Evolutionary conservation across 192 early-diverging fungal genomes (phyloP), one percentile per base, ranked within the genome.

Genomic region (Mortierella antarctica): DNA sequence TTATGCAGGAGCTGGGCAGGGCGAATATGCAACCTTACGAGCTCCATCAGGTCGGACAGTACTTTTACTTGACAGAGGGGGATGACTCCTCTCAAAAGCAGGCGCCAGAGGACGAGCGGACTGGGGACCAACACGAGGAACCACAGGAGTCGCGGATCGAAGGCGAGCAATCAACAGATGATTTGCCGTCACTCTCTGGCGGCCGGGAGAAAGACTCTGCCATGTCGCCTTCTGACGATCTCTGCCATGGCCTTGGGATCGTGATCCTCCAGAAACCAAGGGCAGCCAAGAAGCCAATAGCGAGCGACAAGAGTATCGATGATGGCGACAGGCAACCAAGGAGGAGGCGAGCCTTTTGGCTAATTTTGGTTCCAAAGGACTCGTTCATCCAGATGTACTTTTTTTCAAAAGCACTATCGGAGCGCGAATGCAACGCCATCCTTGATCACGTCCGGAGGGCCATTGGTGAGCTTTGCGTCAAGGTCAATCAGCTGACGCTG

Each of bases 401-500:
- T 61, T 94, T 92, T 70, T 94, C 92, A 7, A 92, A 90, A 69
- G 70, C 83, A 7, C 74, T 90, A 18, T 84, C 84, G 47, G 77
- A 76, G 15, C 85, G 82, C 40, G 77, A 86, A 44, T 86, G 89
- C 45, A 72, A 86, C 20, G 62, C 81, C 13, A 91, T 94, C 23
- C 74, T 93, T 5, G 65, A 85, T 12, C 75, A 83, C 23, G 82
- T 91, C 2, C 84, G 86, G 41, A 76, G 85, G 20, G 86, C 86
- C 44, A 88, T 95, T 11, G 65, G 75, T 41, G 80, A 90, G 42
- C 89, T 90, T 21, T 87, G 88, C 66, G 85, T 90, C 57, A 73
- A 89, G n/a, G 90, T 91, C 40, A 96, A 93, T 57, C 84, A 89
- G 58, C 41, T 92, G 15, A 80, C 88, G 6, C 64, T 94, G 20